Evolutionary conservation across 148 eudicot genomes (phyloP).

Genomic region (Fagopyrum esculentum): DNA sequence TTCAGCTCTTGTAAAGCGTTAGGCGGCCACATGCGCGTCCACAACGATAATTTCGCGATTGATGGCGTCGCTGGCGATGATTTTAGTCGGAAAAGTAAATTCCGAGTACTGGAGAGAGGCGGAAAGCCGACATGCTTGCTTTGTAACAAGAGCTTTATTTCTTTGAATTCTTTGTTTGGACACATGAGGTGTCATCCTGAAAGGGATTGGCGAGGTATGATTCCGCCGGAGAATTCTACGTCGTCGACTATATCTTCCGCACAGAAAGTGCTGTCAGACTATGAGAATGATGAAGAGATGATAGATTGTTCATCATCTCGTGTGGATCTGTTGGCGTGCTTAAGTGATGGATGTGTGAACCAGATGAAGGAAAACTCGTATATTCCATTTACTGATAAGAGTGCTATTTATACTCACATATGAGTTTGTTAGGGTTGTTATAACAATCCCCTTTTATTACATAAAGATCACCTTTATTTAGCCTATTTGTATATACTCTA

Average conservation of each 20-base stretch:
- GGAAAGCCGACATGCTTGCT: constrained; percentile 5
- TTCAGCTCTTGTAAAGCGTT: constrained; percentile 11
- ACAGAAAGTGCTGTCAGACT: not conserved
- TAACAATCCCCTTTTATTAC: no score
- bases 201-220: constrained; percentile 17
- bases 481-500: no score
- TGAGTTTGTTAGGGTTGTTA: no score
- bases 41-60: not conserved
- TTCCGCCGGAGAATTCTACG: not conserved
- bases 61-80: not conserved
- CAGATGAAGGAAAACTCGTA: no score
- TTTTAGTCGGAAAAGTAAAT: not conserved
- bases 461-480: no score
- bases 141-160: constrained; percentile 15
- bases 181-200: constrained; percentile 31
- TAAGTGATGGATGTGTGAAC: not conserved
- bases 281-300: not conserved
- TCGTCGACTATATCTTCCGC: not conserved
- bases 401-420: no score
- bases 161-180: constrained; percentile 17
- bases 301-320: not conserved
- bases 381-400: no score
- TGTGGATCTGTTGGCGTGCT: not conserved
- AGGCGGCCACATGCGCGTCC: constrained; percentile 17
- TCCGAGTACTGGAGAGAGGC: not conserved